Percentiles rank a stretch among this genome's conserved stretches.
Evolutionary conservation across 1,284 basidiomycete species (phyloP).

Genomic region (Violaceomyces palustris): DNA sequence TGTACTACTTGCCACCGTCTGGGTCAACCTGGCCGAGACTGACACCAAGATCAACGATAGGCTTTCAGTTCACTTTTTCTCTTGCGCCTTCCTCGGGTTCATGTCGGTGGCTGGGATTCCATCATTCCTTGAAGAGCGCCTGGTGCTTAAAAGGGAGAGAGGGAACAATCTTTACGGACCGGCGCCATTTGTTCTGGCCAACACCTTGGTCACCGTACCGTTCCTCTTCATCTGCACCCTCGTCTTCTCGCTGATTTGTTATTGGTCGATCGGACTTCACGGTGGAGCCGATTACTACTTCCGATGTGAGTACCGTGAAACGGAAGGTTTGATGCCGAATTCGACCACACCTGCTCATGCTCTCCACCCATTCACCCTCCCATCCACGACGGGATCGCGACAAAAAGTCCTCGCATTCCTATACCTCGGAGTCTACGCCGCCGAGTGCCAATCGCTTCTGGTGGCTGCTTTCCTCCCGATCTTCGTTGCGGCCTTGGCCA

Average conservation of each 20-base stretch:
- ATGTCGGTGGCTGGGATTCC: conserved; percentile 55
- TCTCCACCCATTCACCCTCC: not conserved
- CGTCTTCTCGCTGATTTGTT: conserved; percentile 43
- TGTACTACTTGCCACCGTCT: conserved; percentile 59
- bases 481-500: conserved; percentile 63
- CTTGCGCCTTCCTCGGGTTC: conserved; percentile 61
- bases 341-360: not conserved
- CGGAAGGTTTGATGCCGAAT: not conserved
- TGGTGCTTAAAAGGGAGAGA: conserved; percentile 53
- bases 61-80: conserved; percentile 41
- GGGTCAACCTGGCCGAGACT: conserved; percentile 58
- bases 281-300: conserved; percentile 59
- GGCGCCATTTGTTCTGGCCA: conserved; percentile 18
- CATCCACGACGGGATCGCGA: conserved; percentile 10
- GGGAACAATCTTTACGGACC: conserved; percentile 53
- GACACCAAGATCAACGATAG: conserved; percentile 53
- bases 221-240: conserved; percentile 52
- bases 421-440: conserved; percentile 61
- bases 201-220: conserved; percentile 52
- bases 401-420: conserved; percentile 61
- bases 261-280: conserved; percentile 58
- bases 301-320: too few species aligned
- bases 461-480: conserved; percentile 61
- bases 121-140: conserved; percentile 54
- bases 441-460: conserved; percentile 61